Evolutionary conservation across 768 basidiomycete species (phyloP), one percentile per base, ranked within the genome.

Genomic region (Lentinula edodes): DNA sequence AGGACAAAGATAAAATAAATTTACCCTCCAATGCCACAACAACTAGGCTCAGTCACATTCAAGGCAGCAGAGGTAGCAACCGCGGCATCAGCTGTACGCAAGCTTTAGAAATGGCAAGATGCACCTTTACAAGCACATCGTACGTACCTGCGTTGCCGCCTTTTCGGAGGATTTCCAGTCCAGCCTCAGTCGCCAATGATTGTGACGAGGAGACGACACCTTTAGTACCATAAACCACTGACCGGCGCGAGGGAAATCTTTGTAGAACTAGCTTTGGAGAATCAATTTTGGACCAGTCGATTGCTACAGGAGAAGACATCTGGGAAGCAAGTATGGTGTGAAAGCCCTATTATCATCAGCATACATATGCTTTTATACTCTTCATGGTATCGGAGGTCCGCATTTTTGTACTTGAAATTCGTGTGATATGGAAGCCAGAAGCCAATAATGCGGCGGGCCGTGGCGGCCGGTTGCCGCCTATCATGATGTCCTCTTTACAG

Each of bases 71-170:
- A 91, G 2, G 87, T 89, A 32, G 97, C 97, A 16, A 98, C 95
- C 6, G 97, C 95, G 34, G 94, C 93, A 75, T 97, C 94, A 63
- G 91, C 93, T 93, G 28, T 60, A 63, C 13, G 35, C 7, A 23
- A 34, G 38, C n/a, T 45, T 32, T 23, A 36, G 20, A 10, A 52
- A 38, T 39, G 41, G 6, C 28, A 7, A 41, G 12, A 34, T n/a
- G 16, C 13, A 41, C 20, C 28, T 6, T 18, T 12, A 36, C 12
- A 43, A 4, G 13, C 50, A 28, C 28, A 28, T 28, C 2, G 3
- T 28, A 63, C 78, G 52, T 69, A 91, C 93, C 95, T 67, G 96
- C 96, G 76, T 99, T 99, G 56, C 97, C 97, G 12, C 97, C 97
- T 72, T 88, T 90, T 58, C 88, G 80, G 28, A 99, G 77, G 65